Conservation (phyloP, 176 grass and related monocot species). For the Juncus inflexus region DNA sequence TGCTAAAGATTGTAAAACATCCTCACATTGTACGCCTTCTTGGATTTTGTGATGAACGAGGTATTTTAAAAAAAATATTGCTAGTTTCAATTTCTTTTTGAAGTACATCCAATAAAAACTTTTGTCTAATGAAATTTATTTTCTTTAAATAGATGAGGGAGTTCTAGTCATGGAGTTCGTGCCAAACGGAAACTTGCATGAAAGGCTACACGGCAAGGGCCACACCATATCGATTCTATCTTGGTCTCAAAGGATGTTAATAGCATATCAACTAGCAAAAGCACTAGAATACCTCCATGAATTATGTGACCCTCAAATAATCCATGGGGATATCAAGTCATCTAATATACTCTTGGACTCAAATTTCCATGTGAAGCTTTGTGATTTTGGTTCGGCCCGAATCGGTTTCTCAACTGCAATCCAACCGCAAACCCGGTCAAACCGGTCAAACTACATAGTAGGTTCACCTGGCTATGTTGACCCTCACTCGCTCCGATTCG, state of each 20-base stretch:
- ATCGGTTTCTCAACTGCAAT: constrained; percentile 41
- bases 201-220: constrained; percentile 36
- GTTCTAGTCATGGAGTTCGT: constrained; percentile 69
- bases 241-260: constrained; percentile 53
- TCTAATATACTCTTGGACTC: constrained; percentile 77
- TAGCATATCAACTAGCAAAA: constrained; percentile 56
- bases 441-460: constrained; percentile 38
- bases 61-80: constrained; percentile 13
- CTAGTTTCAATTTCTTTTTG: not conserved
- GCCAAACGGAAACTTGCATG: constrained; percentile 67
- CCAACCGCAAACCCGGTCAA: constrained; percentile 28
- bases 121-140: constrained; percentile 7
- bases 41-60: constrained; percentile 64
- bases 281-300: constrained; percentile 93
- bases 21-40: constrained; percentile 66
- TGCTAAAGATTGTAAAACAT: constrained; percentile 62
- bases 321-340: constrained; percentile 88
- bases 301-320: constrained; percentile 27
- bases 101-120: not conserved
- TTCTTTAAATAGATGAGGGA: constrained; percentile 40
- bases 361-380: constrained; percentile 60
- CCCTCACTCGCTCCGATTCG: constrained; percentile 64
- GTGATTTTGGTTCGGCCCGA: constrained; percentile 77
- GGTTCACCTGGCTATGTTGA: constrained; percentile 83
- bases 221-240: not conserved